Evolutionary conservation across 208 protist species (phyloP).

Genomic region (Phytomonas sp.): DNA sequence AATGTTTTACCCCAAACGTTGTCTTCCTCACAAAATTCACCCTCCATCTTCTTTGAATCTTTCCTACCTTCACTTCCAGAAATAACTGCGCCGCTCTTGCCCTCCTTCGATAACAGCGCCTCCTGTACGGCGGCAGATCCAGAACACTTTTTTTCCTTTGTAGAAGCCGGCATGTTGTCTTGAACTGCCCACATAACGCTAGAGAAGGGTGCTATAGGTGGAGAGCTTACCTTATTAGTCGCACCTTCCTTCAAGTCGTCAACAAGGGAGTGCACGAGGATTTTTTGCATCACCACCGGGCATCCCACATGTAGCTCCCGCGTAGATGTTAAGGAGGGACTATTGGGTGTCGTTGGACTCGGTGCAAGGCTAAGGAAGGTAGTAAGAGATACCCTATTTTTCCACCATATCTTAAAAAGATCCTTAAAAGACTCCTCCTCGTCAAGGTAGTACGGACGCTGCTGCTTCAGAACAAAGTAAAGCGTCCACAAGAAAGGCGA

Average conservation of each 20-base stretch:
- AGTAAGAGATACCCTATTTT: neutral
- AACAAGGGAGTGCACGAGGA: neutral
- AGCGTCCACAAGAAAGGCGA: conserved; percentile 33
- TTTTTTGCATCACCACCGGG: neutral
- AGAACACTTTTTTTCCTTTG: neutral
- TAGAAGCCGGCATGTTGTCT: neutral
- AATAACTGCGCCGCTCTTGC: neutral
- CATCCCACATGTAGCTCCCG: neutral
- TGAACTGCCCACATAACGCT: neutral
- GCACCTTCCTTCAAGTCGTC: neutral
- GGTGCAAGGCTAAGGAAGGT: neutral
- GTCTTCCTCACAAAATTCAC: neutral
- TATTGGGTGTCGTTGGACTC: neutral
- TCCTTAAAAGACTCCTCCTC: conserved; percentile 24
- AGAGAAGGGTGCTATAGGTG: neutral
- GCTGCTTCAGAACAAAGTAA: conserved; percentile 41
- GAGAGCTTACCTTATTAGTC: neutral
- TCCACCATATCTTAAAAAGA: conserved; percentile 8
- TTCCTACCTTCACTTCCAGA: neutral
- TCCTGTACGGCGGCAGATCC: neutral
- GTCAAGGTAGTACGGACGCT: conserved; percentile 40
- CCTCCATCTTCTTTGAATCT: neutral
- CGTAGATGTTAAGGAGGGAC: neutral
- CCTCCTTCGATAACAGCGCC: neutral
- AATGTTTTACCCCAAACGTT: conserved; percentile 21